Conservation (phyloP, 192 early-diverging fungal species). For the Linnemannia zychae region DNA sequence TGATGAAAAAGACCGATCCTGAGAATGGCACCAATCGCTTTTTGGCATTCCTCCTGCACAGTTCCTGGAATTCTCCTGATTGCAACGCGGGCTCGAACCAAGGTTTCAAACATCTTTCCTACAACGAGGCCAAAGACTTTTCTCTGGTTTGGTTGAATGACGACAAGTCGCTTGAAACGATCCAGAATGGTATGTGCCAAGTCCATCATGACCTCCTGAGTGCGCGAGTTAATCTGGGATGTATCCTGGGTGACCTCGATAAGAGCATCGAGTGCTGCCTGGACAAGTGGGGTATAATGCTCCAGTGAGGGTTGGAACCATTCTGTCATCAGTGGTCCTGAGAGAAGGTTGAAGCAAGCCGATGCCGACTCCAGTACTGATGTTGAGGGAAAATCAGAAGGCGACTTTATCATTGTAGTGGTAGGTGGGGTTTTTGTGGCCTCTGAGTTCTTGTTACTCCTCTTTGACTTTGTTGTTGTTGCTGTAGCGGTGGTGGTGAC, state of each 20-base stretch:
- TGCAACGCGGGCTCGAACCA: slow-evolving; percentile 26
- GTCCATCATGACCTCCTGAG: slow-evolving; percentile 9
- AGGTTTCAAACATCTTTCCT: slow-evolving; percentile 42
- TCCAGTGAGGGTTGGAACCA: slow-evolving; percentile 56
- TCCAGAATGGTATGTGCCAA: slow-evolving; percentile 34
- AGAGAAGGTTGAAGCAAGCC: slow-evolving; percentile 32
- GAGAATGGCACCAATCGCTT: slow-evolving; percentile 38
- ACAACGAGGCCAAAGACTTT: slow-evolving; percentile 40
- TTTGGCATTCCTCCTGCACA: slow-evolving; percentile 14
- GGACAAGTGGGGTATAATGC: slow-evolving; percentile 55
- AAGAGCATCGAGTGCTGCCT: slow-evolving; percentile 38
- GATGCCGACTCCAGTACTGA: slow-evolving; percentile 17
- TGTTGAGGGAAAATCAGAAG: background rate
- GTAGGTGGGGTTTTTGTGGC: background rate
- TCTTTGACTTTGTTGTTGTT: background rate
- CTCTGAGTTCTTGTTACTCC: slow-evolving; percentile 19
- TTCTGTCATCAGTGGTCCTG: slow-evolving; percentile 30
- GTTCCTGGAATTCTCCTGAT: background rate
- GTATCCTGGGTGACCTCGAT: slow-evolving; percentile 18
- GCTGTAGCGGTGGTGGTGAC: background rate
- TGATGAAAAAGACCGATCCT: slow-evolving; percentile 44
- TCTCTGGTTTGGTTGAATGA: slow-evolving; percentile 51
- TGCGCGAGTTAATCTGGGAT: background rate
- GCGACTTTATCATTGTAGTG: background rate
- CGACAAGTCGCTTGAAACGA: slow-evolving; percentile 33